phyloP scores from a whole-genome alignment of 2,329 filamentous ascomycete species.

The Hymenoscyphus scutula region DNA sequence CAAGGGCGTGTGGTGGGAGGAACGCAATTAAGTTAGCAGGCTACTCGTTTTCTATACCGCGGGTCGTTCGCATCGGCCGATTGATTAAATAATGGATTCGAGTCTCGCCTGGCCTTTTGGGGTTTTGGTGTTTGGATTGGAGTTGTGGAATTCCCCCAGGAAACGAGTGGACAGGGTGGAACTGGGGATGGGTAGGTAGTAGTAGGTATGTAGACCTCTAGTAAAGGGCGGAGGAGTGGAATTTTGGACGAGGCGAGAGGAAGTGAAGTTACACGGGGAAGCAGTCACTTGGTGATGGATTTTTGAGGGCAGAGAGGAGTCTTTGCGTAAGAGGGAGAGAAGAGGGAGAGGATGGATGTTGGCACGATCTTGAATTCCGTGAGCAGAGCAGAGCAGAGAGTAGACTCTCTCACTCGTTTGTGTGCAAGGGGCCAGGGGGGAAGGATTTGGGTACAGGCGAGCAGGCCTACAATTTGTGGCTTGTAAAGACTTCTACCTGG shows the following conservation, averaged over 20 bases:
- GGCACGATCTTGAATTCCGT: not conserved
- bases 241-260: not conserved
- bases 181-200: not conserved
- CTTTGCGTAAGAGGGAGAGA: not conserved
- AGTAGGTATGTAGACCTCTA: slow-evolving; percentile 3
- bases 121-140: too few species aligned
- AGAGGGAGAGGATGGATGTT: not conserved
- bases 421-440: slow-evolving; percentile 4
- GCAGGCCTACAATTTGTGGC: not conserved
- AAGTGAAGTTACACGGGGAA: not conserved
- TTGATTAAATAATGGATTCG: not conserved
- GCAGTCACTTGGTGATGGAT: not conserved
- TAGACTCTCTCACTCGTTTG: not conserved
- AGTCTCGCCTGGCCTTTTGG: not conserved
- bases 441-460: not conserved
- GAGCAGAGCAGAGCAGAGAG: not conserved
- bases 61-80: not conserved
- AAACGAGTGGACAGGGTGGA: slow-evolving; percentile 17
- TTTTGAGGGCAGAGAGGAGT: not conserved
- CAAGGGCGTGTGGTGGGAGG: slow-evolving; percentile 30
- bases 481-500: not conserved
- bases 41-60: not conserved
- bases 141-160: slow-evolving; percentile 19
- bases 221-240: not conserved
- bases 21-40: slow-evolving; percentile 27